Base-by-base conservation (phyloP, 805 yeast species). In the Clavispora santaluciae region DNA sequence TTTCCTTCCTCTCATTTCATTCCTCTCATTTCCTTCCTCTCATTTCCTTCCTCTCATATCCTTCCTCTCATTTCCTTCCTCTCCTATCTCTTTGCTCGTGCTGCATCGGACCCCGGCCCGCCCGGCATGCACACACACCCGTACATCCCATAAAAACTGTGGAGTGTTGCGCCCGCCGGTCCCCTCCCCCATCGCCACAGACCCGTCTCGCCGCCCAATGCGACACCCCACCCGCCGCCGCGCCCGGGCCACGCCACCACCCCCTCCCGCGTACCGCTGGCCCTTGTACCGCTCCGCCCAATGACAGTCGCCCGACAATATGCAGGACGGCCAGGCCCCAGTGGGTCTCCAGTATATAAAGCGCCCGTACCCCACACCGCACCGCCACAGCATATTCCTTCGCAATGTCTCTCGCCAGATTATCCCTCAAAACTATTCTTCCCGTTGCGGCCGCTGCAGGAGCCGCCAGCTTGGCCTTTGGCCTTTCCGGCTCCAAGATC, bases 401-500 rank as follows among this genome's bases (percentile, higher is more conserved):
- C 18, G 34, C 39, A 8, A 59, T 59, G 63, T 51, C 63, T 3
- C 48, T 56, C 30, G 37, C 53, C 33, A 47, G 53, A 42, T 35
- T 40, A 22, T 47, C 65, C 16, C 33, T 59, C 41, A 61, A 50
- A 48, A 47, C 59, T 39, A 42, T 62, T 16, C 43, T 63, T 17
- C 64, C 70, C 20, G 45, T 60, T 11, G n/a, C 44, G n/a, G 59
- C 62, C 33, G 62, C 68, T 29, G 57, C 55, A n/a, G 64, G 66
- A 24, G 58, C 64, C 17, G 47, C 62, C 41, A 66, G 66, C n/a
- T 45, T 61, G 42, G 66, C 67, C 38, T 47, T 52, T 46, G 57
- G 55, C 45, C 60, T 48, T 41, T 54, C 60, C 35, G 46, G 54
- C 30, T 39, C 57, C 35, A 46, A 29, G 25, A 57, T 66, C 42